Base-by-base conservation (phyloP, 176 grass and related monocot species). In the Bothriochloa decipiens region DNA sequence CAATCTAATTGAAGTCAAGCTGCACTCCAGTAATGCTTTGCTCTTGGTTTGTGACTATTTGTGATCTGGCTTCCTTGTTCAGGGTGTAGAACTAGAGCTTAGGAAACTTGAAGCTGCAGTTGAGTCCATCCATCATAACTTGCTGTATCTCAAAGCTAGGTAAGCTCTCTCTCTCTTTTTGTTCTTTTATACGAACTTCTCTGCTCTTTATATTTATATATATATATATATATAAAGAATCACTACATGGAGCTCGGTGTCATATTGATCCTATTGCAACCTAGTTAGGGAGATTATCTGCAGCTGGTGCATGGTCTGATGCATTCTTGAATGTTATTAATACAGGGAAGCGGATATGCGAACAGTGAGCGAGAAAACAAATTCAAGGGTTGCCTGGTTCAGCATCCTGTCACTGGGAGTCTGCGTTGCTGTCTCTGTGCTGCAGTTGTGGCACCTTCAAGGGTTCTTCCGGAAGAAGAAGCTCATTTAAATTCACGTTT, bases 391-490 rank as follows among this genome's bases (percentile, higher is more conserved):
- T 75, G 93, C 93, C 29, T 95, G 96, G 96, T 94, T 89, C 66
- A 95, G 96, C 86, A 79, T 98, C 65, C 68, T 98, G 87, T 98
- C 96, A 14, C 85, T 95, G 40, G 91, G 81, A 11, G 83, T 98
- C 39, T 98, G 96, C 25, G 75, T 98, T 28, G 77, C 65, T 8
- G 96, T 95, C 20, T 92, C 96, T 10, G 69, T 88, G 37, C 80
- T 98, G 89, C 91, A 98, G 77, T 70, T 95, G 80, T 87, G 93
- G 96, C 91, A 98, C 68, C 89, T 98, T 43, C 91, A 93, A 87
- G 85, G 91, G 0, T 98, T 90, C 86, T 98, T 98, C 86, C 82
- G 78, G 76, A 98, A 98, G 93, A 98, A 98, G 89, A 98, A 98
- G 87, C 91, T 98, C 47, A 98, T 98, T 63, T 95, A 90, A 86